Evolutionary conservation across 495 filamentous ascomycete genomes (phyloP).

Genomic region (Lepraria neglecta): DNA sequence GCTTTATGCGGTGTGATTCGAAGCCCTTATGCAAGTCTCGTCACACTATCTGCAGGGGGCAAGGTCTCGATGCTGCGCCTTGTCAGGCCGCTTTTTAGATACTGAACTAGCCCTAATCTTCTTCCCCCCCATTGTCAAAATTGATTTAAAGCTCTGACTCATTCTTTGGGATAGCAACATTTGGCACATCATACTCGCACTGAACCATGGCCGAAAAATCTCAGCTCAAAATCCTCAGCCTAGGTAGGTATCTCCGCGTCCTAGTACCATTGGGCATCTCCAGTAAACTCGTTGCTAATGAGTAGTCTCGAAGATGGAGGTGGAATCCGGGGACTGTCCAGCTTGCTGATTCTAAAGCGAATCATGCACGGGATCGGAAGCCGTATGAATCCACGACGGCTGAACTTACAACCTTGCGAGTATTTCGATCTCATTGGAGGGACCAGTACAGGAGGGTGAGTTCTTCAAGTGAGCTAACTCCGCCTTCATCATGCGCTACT

Average conservation of each 20-base stretch:
- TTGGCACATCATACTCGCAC: too few species aligned
- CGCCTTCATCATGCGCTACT: too few species aligned
- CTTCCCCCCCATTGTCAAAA: too few species aligned
- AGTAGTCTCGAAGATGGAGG: constrained; percentile 1
- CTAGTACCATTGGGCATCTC: not conserved
- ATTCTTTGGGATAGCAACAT: too few species aligned
- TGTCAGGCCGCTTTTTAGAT: too few species aligned
- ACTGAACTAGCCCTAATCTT: too few species aligned
- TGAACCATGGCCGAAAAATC: not conserved
- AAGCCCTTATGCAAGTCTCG: too few species aligned
- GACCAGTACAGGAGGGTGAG: constrained; percentile 7
- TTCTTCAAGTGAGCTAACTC: not conserved
- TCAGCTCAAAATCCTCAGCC: not conserved
- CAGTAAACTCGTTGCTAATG: not conserved
- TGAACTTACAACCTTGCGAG: not conserved
- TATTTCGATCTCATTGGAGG: constrained; percentile 6
- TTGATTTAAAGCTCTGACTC: too few species aligned
- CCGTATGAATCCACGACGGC: not conserved
- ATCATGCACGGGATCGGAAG: not conserved
- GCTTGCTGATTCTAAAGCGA: not conserved
- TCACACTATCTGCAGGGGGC: too few species aligned
- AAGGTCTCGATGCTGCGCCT: too few species aligned
- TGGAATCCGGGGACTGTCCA: not conserved
- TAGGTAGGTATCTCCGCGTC: not conserved
- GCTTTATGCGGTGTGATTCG: too few species aligned